These are phyloP conservation scores for Fusarium piperis DNA, from an alignment of 2,329 filamentous ascomycete species.

Conservation along the genomic window DNA sequence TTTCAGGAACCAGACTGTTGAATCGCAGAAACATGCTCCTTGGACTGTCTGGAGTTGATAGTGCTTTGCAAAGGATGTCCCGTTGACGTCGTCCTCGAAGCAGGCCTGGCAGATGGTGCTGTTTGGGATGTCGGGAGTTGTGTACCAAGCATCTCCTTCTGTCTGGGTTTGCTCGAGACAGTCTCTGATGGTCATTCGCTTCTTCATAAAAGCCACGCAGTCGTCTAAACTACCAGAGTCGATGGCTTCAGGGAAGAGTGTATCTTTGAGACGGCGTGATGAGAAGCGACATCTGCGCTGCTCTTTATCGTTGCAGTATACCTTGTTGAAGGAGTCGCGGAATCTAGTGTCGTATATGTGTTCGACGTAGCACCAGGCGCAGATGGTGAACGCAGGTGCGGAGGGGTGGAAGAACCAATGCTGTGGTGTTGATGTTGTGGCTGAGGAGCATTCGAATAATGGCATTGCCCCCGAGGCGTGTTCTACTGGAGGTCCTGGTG, in stretches of 20 bases:
- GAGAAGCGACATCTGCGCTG: constrained; percentile 50
- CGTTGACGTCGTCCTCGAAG: constrained; percentile 48
- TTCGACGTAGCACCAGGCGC: constrained; percentile 52
- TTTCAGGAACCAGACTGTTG: constrained; percentile 44
- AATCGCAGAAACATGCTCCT: constrained; percentile 43
- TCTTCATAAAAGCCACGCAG: constrained; percentile 44
- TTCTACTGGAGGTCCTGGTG: constrained; percentile 20
- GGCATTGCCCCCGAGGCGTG: constrained; percentile 27
- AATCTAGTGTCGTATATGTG: constrained; percentile 47
- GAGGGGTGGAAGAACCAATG: constrained; percentile 51
- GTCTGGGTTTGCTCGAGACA: constrained; percentile 24
- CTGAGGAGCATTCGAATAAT: constrained; percentile 41
- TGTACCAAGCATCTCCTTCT: constrained; percentile 47
- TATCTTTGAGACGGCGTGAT: constrained; percentile 44
- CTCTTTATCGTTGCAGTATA: constrained; percentile 34
- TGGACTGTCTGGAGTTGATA: constrained; percentile 37
- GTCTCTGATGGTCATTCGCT: constrained; percentile 28
- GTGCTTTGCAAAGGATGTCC: constrained; percentile 40
- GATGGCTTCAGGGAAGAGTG: constrained; percentile 44
- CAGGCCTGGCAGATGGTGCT: constrained; percentile 52
- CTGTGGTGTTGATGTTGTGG: constrained; percentile 41
- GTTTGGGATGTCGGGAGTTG: constrained; percentile 43
- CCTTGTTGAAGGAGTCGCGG: constrained; percentile 39
- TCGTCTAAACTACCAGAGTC: constrained; percentile 41
- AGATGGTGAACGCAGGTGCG: constrained; percentile 47